Conservation (phyloP, 441 rosid genomes). For the Pelargonium fulgidum region DNA sequence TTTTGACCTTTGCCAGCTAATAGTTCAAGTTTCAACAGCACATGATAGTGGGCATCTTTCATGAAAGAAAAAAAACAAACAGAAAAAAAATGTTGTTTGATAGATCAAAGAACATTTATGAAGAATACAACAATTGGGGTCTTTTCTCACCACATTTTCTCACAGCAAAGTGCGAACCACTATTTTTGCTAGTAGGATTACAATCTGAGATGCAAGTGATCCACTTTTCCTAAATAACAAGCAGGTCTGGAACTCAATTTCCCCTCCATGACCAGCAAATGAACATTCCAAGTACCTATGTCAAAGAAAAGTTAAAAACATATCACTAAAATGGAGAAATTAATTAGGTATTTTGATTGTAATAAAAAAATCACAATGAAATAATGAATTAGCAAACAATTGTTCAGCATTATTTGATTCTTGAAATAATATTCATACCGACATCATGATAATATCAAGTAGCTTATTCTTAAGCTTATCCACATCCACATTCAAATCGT, state of each 20-base stretch:
- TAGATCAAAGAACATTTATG: too few species aligned
- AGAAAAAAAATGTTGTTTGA: too few species aligned
- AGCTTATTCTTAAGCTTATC: not conserved
- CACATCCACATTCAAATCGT: not conserved
- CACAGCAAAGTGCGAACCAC: too few species aligned
- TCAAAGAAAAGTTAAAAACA: not conserved
- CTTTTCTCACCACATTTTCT: too few species aligned
- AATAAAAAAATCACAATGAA: not conserved
- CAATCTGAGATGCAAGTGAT: not conserved
- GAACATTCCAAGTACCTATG: not conserved
- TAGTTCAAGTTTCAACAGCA: too few species aligned
- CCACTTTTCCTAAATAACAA: not conserved
- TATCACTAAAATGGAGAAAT: not conserved
- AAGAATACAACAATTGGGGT: too few species aligned
- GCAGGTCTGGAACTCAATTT: not conserved
- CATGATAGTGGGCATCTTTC: too few species aligned
- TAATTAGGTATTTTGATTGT: not conserved
- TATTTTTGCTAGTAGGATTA: not conserved
- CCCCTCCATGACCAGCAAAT: not conserved
- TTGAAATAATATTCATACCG: not conserved
- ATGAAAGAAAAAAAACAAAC: too few species aligned
- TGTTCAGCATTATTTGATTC: not conserved
- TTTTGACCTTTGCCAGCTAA: too few species aligned
- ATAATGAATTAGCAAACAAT: not conserved
- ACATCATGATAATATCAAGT: not conserved